Evolutionary conservation across 306 rosid genomes (phyloP), one percentile per base, ranked within the genome.

Genomic region (Ochetophila trinervis): DNA sequence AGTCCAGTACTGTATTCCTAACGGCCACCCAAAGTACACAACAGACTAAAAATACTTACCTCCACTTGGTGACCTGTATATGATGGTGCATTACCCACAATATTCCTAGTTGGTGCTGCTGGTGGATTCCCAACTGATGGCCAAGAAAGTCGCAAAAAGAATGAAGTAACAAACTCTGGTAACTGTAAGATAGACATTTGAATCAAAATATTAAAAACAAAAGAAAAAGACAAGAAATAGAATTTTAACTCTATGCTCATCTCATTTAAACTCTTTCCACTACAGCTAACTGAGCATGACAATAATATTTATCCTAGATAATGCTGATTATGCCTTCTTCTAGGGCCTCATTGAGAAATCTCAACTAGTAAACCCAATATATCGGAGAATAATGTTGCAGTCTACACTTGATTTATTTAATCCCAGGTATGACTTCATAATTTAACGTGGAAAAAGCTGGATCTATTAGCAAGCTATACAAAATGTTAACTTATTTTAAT

Each of bases 51-150:
- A 40, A 60, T 51, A 69, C 94, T 84, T 76, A 68, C 99, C 99
- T 90, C 95, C 63, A 78, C 75, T 75, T 81, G 97, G 75, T 73
- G 97, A 73, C 75, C 65, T 40, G 88, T 70, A 67, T 74, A 77
- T 64, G 90, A 77, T 65, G 91, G 86, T 67, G 71, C 51, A 62
- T 72, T 83, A 69, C 88, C 84, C 22, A 60, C 71, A 68, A 74
- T 79, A 71, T 79, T 78, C 81, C 96, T 83, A 10, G 79, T 36
- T 36, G 96, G 83, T 57, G 95, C 63, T 70, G 86, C 72, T 22
- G 78, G 85, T 10, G 81, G 85, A 83, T 78, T 85, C 63, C 94
- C 86, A 59, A 45, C 67, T 37, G 95, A 83, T 75, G 91, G 99
- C 85, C 86, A 83, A 35, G 91, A 75, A 75, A 88, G 57, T 57